A percentile compares a stretch with the other conserved stretches of the same genome.
Evolutionary conservation across 805 yeast species (phyloP).

Genomic region (Cyberlindnera americana): DNA sequence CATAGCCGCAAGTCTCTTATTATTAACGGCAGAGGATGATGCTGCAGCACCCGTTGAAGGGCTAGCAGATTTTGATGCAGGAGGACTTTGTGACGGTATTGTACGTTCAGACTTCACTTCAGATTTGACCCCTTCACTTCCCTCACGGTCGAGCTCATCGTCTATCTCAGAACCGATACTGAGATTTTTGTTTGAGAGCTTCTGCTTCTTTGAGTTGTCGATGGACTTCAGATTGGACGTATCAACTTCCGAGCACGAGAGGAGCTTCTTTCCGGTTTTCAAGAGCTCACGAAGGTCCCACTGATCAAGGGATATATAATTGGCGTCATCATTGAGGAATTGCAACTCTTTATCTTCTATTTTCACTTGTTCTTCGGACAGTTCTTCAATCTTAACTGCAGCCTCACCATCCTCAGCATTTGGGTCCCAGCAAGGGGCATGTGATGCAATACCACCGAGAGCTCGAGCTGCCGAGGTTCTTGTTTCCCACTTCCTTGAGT

Average conservation of each 20-base stretch:
- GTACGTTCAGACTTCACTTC: constrained; percentile 1
- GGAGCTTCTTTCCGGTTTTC: constrained; percentile 44
- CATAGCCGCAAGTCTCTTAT: constrained; percentile 87
- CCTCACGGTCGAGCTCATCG: constrained; percentile 21
- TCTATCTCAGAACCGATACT: constrained; percentile 39
- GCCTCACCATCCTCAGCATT: constrained; percentile 29
- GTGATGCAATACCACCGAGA: constrained; percentile 84
- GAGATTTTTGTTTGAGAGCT: constrained; percentile 38
- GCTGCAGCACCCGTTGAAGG: constrained; percentile 5
- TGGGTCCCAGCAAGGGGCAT: constrained; percentile 84
- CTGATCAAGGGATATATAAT: constrained; percentile 44
- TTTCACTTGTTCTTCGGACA: constrained; percentile 18
- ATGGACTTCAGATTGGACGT: constrained; percentile 30
- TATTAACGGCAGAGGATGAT: constrained; percentile 31
- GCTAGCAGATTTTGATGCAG: constrained; percentile 10
- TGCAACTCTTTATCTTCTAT: constrained; percentile 23
- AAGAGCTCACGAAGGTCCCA: constrained; percentile 50
- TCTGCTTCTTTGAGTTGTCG: constrained; percentile 49
- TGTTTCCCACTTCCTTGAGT: constrained; percentile 90
- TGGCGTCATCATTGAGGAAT: constrained; percentile 32
- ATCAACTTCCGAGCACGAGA: constrained; percentile 30
- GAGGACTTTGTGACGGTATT: not conserved
- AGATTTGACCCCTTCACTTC: constrained; percentile 11
- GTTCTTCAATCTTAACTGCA: constrained; percentile 25
- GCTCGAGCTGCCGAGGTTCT: constrained; percentile 93